Evolutionary conservation across 208 protist genomes (phyloP).

Genomic region (Acanthamoeba lenticulata): DNA sequence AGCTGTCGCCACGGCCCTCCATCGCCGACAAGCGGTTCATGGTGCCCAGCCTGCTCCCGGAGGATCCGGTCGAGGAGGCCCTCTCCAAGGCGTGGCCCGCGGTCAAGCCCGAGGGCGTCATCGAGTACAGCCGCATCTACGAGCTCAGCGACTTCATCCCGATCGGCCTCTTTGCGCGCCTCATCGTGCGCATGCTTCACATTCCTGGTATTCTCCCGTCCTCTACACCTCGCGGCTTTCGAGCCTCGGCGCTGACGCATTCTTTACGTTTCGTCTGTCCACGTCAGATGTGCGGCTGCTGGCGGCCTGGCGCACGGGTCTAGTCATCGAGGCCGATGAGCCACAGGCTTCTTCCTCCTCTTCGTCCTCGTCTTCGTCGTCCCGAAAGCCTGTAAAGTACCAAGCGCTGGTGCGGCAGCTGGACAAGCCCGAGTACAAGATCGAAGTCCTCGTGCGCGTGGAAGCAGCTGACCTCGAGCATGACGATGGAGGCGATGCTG

Average conservation of each 20-base stretch:
- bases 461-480: not conserved
- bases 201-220: not conserved
- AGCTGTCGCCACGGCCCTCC: not conserved
- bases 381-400: not conserved
- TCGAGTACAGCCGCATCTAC: conserved; percentile 24
- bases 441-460: not conserved
- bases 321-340: not conserved
- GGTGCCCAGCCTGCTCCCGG: conserved; percentile 7
- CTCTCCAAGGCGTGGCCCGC: not conserved
- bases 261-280: not conserved
- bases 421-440: conserved; percentile 47
- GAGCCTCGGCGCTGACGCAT: not conserved
- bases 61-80: not conserved
- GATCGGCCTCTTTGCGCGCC: not conserved
- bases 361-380: not conserved
- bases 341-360: not conserved
- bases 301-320: not conserved
- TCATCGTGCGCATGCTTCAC: not conserved
- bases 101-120: not conserved
- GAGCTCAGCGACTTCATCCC: conserved; percentile 15
- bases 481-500: not conserved
- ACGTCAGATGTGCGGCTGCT: not conserved
- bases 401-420: not conserved
- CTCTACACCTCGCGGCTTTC: not conserved
- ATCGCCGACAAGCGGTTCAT: not conserved